A percentile compares a stretch with the other conserved stretches of the same genome.
These are phyloP conservation scores for Trichoderma koningii DNA, from an alignment of 2,329 filamentous ascomycete genomes.

Conservation along the genomic window DNA sequence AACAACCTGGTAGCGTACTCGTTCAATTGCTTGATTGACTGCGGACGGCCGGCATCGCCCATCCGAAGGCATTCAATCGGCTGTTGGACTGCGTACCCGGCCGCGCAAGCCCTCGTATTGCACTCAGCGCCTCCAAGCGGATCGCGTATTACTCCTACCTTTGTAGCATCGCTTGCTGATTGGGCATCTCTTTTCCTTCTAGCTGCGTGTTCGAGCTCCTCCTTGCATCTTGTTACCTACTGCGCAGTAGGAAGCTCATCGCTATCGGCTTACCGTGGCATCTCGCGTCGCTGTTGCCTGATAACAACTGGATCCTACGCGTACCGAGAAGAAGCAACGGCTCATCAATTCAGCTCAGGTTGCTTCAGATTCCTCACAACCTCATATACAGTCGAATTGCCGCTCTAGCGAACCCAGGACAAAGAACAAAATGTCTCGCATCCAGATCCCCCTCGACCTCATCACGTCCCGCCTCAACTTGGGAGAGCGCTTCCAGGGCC, in stretches of 20 bases:
- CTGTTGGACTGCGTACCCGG: constrained; percentile 19
- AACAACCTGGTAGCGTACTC: not conserved
- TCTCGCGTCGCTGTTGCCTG: constrained; percentile 11
- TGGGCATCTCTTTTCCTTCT: constrained; percentile 3
- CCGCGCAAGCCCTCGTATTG: constrained; percentile 11
- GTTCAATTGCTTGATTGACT: not conserved
- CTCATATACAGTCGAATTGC: not conserved
- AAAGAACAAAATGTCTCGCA: constrained; percentile 68
- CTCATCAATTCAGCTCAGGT: not conserved
- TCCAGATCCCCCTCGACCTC: constrained; percentile 89
- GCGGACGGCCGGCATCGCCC: not conserved
- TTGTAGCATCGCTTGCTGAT: constrained; percentile 4
- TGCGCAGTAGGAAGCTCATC: not conserved
- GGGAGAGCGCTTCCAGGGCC: constrained; percentile 77
- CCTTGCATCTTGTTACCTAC: not conserved
- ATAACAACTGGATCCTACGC: constrained; percentile 6
- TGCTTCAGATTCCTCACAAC: no score
- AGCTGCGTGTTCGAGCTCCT: constrained; percentile 14
- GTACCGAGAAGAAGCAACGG: not conserved
- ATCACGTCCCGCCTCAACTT: constrained; percentile 90
- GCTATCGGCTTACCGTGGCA: constrained; percentile 20
- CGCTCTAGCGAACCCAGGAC: not conserved
- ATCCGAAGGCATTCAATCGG: not conserved
- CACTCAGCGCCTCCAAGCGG: no score
- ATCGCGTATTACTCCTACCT: not conserved